Evolutionary conservation across 2,329 filamentous ascomycete genomes (phyloP).

Genomic region (Scedosporium dehoogii): DNA sequence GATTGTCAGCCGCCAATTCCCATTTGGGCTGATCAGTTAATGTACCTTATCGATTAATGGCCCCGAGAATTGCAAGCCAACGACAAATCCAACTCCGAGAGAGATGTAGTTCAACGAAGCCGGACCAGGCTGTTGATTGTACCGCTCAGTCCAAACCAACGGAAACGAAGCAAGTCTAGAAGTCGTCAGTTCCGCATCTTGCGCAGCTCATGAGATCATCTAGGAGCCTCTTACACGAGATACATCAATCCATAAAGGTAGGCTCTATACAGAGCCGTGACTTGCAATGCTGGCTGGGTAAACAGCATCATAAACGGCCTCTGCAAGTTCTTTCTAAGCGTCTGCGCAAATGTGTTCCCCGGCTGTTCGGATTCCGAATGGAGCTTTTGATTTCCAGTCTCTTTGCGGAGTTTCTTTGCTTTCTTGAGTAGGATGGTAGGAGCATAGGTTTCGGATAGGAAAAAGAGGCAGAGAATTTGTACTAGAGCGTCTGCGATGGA

Average conservation of each 20-base stretch:
- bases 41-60: slow-evolving; percentile 23
- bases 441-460: slow-evolving; percentile 29
- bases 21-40: background rate
- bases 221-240: slow-evolving; percentile 24
- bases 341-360: slow-evolving; percentile 15
- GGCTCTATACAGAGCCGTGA: slow-evolving; percentile 37
- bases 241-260: slow-evolving; percentile 46
- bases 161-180: slow-evolving; percentile 40
- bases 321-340: slow-evolving; percentile 22
- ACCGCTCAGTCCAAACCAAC: slow-evolving; percentile 34
- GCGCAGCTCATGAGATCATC: background rate
- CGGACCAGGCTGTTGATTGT: slow-evolving; percentile 33
- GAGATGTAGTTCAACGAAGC: slow-evolving; percentile 44
- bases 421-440: slow-evolving; percentile 20
- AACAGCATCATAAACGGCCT: slow-evolving; percentile 39
- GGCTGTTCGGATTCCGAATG: slow-evolving; percentile 19
- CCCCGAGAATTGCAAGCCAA: slow-evolving; percentile 44
- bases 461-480: slow-evolving; percentile 23
- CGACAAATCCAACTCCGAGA: slow-evolving; percentile 40
- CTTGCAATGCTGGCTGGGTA: slow-evolving; percentile 38
- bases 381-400: slow-evolving; percentile 17
- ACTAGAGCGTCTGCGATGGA: slow-evolving; percentile 25
- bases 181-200: background rate
- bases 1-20: background rate
- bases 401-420: slow-evolving; percentile 16